Evolutionary conservation across 1,284 basidiomycete species (phyloP), one percentile per base, ranked within the genome.

Genomic region (Tilletiaria anomala): DNA sequence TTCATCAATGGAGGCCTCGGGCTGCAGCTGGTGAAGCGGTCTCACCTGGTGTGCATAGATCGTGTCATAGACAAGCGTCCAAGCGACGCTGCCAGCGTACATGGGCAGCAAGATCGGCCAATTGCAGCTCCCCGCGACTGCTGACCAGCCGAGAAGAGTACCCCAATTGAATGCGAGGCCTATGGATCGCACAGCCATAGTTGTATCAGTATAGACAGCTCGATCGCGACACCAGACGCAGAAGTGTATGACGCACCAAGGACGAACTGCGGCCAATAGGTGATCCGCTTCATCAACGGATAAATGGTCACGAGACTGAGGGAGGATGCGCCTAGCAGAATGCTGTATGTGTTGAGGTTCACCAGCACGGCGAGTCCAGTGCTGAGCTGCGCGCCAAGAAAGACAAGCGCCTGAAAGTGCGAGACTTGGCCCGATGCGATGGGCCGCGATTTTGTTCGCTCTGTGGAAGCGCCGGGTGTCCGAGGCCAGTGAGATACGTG

Each of bases 101-200:
- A 99, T 73, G 2, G 93, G 88, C 10, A 85, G 70, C 32, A 82
- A 55, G 6, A 55, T 54, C 0, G 41, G 37, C 88, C 88, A 94
- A 59, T 93, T 73, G 5, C 82, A 79, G 0, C 73, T 58, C 0
- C 85, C 86, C 0, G 83, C 78, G 1, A 96, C 79, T 1, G 93
- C 91, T 0, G 89, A 88, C 82, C 89, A 97, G 21, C 93, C 93
- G 6, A 97, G 77, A 3, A 97, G 71, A 0, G 87, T 82, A 11
- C 93, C 93, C 93, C 91, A 97, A 68, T 94, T 96, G 69, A 94
- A 97, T 0, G 89, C 80, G 36, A 96, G 73, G 2, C 88, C 87
- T 88, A 42, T 18, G 34, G 24, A 35, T 11, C 16, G 19, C 6
- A 10, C 18, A 3, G 22, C 15, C 16, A 2, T n/a, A 16, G 14